phyloP scores from a whole-genome alignment of 225 moss, liverwort and hornwort genomes.

The Physcomitrellopsis africana region DNA sequence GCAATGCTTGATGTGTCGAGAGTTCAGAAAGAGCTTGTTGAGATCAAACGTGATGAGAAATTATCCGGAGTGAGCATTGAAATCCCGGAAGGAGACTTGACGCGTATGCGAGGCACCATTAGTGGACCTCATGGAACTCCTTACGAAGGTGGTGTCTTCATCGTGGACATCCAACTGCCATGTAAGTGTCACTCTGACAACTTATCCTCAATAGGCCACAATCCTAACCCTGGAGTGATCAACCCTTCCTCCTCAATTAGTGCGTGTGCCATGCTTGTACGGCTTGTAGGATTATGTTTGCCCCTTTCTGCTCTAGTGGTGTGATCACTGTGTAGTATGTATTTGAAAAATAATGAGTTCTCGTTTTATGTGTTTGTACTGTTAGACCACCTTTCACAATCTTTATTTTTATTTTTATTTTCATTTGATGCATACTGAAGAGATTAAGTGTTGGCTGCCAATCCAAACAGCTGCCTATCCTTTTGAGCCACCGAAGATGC shows the following conservation, averaged over 20 bases:
- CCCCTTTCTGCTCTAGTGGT: too few relatives aligned
- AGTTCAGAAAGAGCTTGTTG: constrained; percentile 99
- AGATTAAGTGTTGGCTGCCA: constrained; percentile 22
- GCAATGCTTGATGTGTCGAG: constrained; percentile 98
- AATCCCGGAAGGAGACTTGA: constrained; percentile 78
- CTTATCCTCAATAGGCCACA: too few relatives aligned
- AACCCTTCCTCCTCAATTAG: too few relatives aligned
- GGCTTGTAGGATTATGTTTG: too few relatives aligned
- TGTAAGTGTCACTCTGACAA: constrained; percentile 49
- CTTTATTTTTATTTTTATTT: neutral
- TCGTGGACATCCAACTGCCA: constrained; percentile 88
- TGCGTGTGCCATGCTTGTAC: too few relatives aligned
- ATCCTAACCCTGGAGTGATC: too few relatives aligned
- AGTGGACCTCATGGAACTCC: constrained; percentile 89
- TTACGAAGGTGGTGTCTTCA: constrained; percentile 88
- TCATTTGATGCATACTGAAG: too few relatives aligned
- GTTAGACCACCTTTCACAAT: neutral
- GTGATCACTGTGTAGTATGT: neutral
- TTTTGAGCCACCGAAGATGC: constrained; percentile 99
- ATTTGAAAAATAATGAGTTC: constrained; percentile 2
- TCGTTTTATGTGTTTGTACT: neutral
- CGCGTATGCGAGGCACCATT: constrained; percentile 94
- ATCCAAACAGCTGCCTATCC: constrained; percentile 88
- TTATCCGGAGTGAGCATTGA: constrained; percentile 92
- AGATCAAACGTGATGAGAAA: constrained; percentile 88